Conservation (phyloP, 257 asterid genomes). For the Pogostemon cablin region DNA sequence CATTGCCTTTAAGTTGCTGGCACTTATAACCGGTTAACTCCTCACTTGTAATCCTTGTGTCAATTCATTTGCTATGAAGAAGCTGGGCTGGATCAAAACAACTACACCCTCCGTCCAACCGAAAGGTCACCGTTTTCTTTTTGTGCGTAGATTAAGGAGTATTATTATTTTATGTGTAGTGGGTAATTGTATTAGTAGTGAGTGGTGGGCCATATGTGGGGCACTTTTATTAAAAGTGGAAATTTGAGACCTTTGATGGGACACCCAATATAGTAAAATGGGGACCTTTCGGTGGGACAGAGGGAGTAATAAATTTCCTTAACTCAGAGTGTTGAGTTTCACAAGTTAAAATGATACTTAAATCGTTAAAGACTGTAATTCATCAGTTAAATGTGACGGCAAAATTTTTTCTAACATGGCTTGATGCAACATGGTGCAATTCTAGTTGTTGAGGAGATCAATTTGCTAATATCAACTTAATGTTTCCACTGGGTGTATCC, state of each 20-base stretch:
- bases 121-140: no score
- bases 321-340: no score
- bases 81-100: background rate
- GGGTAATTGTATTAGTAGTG: no score
- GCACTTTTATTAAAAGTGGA: no score
- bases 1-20: constrained; percentile 1
- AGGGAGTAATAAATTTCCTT: no score
- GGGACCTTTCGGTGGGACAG: no score
- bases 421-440: background rate
- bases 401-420: background rate
- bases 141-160: no score
- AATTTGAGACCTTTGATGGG: no score
- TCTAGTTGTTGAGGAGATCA: constrained; percentile 13
- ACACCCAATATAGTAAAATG: no score
- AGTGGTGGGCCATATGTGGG: no score
- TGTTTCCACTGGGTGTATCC: background rate
- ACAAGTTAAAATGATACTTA: background rate
- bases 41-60: background rate
- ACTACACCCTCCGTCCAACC: background rate
- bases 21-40: constrained; percentile 2
- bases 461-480: background rate
- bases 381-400: background rate
- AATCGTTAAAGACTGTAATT: constrained; percentile 3
- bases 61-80: background rate
- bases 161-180: no score